Percentiles rank a stretch among this genome's conserved stretches.
Evolutionary conservation across 768 basidiomycete species (phyloP).

Genomic region (Suillus bovinus): DNA sequence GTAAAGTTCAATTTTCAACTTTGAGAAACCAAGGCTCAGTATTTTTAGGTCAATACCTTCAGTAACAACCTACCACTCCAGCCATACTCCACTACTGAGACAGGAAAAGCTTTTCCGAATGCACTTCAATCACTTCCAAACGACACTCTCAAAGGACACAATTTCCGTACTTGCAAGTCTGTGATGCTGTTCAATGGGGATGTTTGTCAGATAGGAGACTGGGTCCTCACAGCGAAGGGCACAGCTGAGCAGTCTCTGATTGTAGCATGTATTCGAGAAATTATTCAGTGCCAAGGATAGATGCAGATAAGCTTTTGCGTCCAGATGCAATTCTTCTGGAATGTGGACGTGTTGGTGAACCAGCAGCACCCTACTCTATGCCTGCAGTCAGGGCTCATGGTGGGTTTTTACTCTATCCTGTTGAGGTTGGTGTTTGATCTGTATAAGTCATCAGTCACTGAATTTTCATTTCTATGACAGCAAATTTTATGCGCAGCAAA

Average conservation of each 20-base stretch:
- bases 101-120: neutral
- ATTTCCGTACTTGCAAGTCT: constrained; percentile 6
- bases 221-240: neutral
- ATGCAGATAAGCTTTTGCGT: neutral
- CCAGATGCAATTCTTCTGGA: constrained; percentile 1
- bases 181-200: constrained; percentile 1
- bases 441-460: no score
- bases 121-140: neutral
- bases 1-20: neutral
- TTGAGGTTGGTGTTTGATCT: neutral
- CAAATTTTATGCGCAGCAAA: no score
- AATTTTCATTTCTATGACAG: no score
- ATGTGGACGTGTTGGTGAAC: neutral
- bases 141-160: neutral
- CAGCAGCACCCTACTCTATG: neutral
- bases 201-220: constrained; percentile 3
- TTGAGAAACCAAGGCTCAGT: neutral
- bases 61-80: neutral
- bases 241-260: neutral
- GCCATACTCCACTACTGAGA: neutral
- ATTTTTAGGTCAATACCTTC: constrained; percentile 2
- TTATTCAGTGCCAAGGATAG: neutral
- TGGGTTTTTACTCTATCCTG: neutral
- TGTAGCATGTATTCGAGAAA: neutral
- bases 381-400: neutral